Base-by-base conservation (phyloP, 2,329 filamentous ascomycete species). In the Colletotrichum spaethianum region DNA sequence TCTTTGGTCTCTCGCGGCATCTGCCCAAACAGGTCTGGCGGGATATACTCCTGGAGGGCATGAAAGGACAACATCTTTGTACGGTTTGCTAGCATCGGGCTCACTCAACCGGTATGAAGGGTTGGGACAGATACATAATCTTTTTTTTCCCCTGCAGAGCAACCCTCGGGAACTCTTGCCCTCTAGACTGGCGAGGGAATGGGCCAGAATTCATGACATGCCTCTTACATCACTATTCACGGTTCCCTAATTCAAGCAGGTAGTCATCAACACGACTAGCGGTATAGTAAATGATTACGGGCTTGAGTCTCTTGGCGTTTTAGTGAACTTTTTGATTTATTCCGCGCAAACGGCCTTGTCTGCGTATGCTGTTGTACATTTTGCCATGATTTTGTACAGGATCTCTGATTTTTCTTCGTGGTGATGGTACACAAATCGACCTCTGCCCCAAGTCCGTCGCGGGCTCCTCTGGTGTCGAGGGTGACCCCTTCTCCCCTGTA, bases 241-340 rank as follows among this genome's bases (percentile, higher is more conserved):
- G 28, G 56, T 38, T 61, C 20, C 42, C 62, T 44, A n/a, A 52
- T 26, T 11, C 33, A 56, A 28, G 38, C 36, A 59, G 48, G 26
- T 31, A 16, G 42, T 44, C 23, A 14, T 52, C 31, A 56, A 31
- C 36, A 33, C 48, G 12, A 26, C 44, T 40, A 20, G 63, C 14
- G 44, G 12, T 57, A 12, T 28, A 59, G 42, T 8, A 23, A 12
- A 56, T 56, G 16, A 44, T 48, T 23, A 20, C 18, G 44, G 48
- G 14, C 31, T 20, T 26, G 18, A 33, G n/a, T 14, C 16, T 26
- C 28, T 9, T 20, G 1, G 23, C 3, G 14, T 23, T 23, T 62
- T 50, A 64, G 65, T 72, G 65, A 72, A 63, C 46, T 70, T 63
- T 63, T 48, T 64, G 18, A 28, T 50, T 40, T 48, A 42, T 72